These are phyloP conservation scores for Claviceps sp. DNA, from an alignment of 2,329 filamentous ascomycete genomes.

Conservation along the genomic window DNA sequence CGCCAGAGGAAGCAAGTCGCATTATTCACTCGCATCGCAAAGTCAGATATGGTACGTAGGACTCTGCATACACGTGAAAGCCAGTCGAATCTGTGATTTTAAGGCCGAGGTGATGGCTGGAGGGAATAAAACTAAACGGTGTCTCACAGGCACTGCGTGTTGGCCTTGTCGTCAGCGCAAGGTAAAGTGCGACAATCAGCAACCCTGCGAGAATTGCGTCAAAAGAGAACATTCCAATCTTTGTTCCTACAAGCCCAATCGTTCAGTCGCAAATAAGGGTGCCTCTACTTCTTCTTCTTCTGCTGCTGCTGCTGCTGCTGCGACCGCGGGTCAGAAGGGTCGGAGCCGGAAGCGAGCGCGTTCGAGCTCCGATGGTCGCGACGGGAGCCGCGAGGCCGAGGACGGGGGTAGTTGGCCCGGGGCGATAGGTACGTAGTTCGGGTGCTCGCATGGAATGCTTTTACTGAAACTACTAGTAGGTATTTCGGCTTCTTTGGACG, in stretches of 20 bases:
- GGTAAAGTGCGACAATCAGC: constrained; percentile 57
- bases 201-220: constrained; percentile 55
- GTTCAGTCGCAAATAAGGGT: constrained; percentile 25
- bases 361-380: constrained; percentile 19
- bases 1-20: constrained; percentile 51
- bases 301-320: constrained; percentile 7
- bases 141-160: constrained; percentile 41
- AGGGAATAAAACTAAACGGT: too few species aligned
- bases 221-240: constrained; percentile 51
- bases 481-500: constrained; percentile 29
- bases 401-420: constrained; percentile 29
- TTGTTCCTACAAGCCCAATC: constrained; percentile 54
- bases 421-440: constrained; percentile 21
- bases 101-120: too few species aligned
- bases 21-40: constrained; percentile 59
- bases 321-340: constrained; percentile 9
- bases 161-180: constrained; percentile 56
- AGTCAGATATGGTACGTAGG: constrained; percentile 49
- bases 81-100: too few species aligned
- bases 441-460: background rate
- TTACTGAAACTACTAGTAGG: constrained; percentile 3
- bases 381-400: constrained; percentile 21
- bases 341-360: constrained; percentile 20
- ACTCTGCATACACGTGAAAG: too few species aligned
- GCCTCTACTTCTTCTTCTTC: constrained; percentile 10